phyloP scores from a whole-genome alignment of 257 asterid genomes.

The Henckelia pumila region DNA sequence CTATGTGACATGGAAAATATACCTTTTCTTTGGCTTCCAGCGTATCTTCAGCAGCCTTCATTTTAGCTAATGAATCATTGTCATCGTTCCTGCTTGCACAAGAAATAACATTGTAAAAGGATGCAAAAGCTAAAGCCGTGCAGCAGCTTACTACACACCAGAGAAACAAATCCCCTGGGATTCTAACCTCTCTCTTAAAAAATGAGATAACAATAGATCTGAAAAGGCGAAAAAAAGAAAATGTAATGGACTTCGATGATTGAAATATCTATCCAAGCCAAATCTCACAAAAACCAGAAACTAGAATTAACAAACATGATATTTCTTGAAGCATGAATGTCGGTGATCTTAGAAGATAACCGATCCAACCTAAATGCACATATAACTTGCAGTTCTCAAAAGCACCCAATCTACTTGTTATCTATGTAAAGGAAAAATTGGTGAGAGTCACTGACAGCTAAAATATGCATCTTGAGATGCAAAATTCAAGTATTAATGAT shows the following conservation, averaged over 20 bases:
- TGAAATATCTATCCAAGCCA: neutral
- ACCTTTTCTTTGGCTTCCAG: constrained; percentile 82
- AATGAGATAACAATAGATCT: neutral
- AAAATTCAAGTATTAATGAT: neutral
- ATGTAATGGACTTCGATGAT: neutral
- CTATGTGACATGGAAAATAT: constrained; percentile 1
- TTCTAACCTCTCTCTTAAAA: neutral
- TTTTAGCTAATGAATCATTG: constrained; percentile 68
- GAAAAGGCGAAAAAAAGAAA: constrained; percentile 9
- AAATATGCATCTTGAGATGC: constrained; percentile 8
- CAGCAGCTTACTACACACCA: constrained; percentile 4
- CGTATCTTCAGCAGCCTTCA: constrained; percentile 79
- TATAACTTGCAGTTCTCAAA: neutral
- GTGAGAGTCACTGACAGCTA: neutral
- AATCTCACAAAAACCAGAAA: constrained; percentile 6
- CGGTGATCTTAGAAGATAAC: neutral
- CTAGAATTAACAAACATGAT: neutral
- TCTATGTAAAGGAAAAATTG: neutral
- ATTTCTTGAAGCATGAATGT: neutral
- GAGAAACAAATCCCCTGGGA: neutral
- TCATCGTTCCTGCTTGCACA: constrained; percentile 58
- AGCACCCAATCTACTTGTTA: neutral
- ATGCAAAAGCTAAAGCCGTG: constrained; percentile 2
- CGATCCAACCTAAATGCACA: neutral
- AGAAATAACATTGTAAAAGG: constrained; percentile 6